These are phyloP conservation scores for Primulina eburnea DNA, from an alignment of 257 asterid genomes.

Conservation along the genomic window DNA sequence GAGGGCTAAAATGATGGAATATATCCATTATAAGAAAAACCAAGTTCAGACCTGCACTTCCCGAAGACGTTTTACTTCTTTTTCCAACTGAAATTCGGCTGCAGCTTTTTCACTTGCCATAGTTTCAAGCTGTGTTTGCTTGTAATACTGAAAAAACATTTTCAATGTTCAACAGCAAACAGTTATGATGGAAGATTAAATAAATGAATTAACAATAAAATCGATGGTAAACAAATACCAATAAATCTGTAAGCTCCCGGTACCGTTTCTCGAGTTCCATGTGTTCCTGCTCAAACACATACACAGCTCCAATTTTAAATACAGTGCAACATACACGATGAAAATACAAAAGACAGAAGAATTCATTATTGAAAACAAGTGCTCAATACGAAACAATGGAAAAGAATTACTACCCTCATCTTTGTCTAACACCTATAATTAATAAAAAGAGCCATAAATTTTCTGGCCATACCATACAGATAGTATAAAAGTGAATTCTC, in stretches of 20 bases:
- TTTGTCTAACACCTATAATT: neutral
- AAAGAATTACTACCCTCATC: neutral
- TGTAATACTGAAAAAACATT: slow-evolving; percentile 66
- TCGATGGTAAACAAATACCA: slow-evolving; percentile 48
- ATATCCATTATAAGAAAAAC: slow-evolving; percentile 24
- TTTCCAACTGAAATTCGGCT: slow-evolving; percentile 98
- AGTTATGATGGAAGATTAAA: slow-evolving; percentile 22
- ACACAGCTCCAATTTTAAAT: slow-evolving; percentile 16
- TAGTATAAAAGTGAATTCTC: neutral
- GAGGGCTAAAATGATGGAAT: slow-evolving; percentile 1
- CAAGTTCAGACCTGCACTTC: slow-evolving; percentile 71
- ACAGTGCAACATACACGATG: slow-evolving; percentile 12
- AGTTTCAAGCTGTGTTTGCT: slow-evolving; percentile 97
- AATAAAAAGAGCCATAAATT: neutral
- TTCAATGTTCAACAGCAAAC: slow-evolving; percentile 24
- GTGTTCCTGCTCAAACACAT: slow-evolving; percentile 74
- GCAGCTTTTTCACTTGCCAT: slow-evolving; percentile 99
- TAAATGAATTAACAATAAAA: slow-evolving; percentile 23
- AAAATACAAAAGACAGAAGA: slow-evolving; percentile 15
- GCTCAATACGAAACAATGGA: neutral
- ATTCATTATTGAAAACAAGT: neutral
- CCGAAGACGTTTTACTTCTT: slow-evolving; percentile 79
- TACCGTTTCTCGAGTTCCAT: slow-evolving; percentile 97
- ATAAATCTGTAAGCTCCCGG: slow-evolving; percentile 94
- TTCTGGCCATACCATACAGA: neutral